Base-by-base conservation (phyloP, 2,329 filamentous ascomycete species). In the Diaporthe eres region DNA sequence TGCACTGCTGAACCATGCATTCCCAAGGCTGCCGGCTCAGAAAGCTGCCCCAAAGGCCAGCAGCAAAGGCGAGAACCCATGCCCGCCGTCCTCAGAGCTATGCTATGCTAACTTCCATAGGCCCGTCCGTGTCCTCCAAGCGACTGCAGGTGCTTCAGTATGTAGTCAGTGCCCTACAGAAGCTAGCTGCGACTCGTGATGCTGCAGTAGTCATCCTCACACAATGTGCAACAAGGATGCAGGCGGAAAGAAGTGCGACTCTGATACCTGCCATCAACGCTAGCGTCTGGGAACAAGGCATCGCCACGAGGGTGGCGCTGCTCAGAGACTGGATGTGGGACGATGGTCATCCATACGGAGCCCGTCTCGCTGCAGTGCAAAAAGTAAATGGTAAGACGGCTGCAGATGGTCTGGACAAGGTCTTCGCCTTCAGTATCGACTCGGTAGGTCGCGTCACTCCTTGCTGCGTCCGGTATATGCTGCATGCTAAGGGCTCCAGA, bases 181-280 rank as follows among this genome's bases (percentile, higher is more conserved):
- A 93, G 80, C 88, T 98, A 15, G 95, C 96, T 6, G 92, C 93
- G 15, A 90, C 93, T 42, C 90, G 91, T 78, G 90, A 94, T 80
- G 88, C 96, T 71, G 94, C 95, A 34, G 87, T 98, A 57, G 86
- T 98, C 3, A 83, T 97, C 28, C 88, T 95, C 67, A 95, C 92
- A 51, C 95, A 97, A 82, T 95, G 94, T 76, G 93, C 93, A 57
- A 97, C 95, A n/a, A 94, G 92, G 78, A 93, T 97, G 85, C 92
- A 93, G 77, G 87, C 88, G 5, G 92, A 90, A 78, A 88, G 86
- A 78, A 90, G 88, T 78, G 94, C 95, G 19, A 90, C 93, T 15
- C 86, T 98, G 67, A 90, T 93, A 72, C 94, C 95, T 22, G 92
- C 94, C 55, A 88, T 98, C 77, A 93, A 93, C 74, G 92, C 94